These are phyloP conservation scores for Passalora sequoiae DNA, from an alignment of 2,329 filamentous ascomycete genomes.

Conservation along the genomic window DNA sequence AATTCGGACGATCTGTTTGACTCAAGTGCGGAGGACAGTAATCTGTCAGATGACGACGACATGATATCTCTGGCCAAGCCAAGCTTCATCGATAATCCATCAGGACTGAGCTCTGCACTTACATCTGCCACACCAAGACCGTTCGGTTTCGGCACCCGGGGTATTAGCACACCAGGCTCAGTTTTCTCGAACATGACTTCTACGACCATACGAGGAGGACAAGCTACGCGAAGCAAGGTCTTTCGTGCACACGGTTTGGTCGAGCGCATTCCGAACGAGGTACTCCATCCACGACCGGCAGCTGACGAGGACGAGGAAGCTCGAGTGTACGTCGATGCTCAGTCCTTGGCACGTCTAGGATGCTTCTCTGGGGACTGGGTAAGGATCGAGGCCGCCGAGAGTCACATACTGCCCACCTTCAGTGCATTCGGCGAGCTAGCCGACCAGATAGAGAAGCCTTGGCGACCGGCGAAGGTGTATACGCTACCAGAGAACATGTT, in stretches of 20 bases:
- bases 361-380: conserved; percentile 99
- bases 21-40: conserved; percentile 62
- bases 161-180: conserved; percentile 75
- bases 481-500: conserved; percentile 71
- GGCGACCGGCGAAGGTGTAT: conserved; percentile 83
- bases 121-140: conserved; percentile 78
- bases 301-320: conserved; percentile 82
- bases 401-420: conserved; percentile 63
- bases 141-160: conserved; percentile 63
- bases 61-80: conserved; percentile 86
- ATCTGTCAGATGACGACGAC: conserved; percentile 87
- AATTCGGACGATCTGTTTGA: conserved; percentile 52
- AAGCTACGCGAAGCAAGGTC: conserved; percentile 64
- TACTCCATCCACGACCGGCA: conserved; percentile 77
- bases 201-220: conserved; percentile 68
- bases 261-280: conserved; percentile 64
- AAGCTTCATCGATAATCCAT: conserved; percentile 67
- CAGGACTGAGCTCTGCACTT: conserved; percentile 73
- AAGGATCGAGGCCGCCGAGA: conserved; percentile 69
- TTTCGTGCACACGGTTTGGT: conserved; percentile 80
- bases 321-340: conserved; percentile 84
- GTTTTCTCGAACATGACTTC: conserved; percentile 85
- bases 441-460: conserved; percentile 59
- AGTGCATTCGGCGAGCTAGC: conserved; percentile 64
- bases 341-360: conserved; percentile 77